Conservation (phyloP, 1,139 yeast species). For the Hanseniaspora gamundiae region DNA sequence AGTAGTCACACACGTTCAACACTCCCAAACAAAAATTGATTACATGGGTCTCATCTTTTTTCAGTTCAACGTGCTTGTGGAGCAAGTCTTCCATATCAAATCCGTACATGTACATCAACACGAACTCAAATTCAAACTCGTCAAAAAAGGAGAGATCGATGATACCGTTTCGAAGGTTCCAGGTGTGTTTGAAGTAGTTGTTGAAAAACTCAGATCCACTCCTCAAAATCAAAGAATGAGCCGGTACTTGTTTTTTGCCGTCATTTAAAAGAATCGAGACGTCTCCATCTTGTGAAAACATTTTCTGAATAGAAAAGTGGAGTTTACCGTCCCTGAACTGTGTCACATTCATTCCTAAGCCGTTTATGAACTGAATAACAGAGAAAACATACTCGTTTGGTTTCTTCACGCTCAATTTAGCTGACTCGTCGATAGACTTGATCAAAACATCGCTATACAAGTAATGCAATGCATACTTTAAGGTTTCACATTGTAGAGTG, state of each 20-base stretch:
- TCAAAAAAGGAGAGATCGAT: constrained; percentile 37
- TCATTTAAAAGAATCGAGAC: constrained; percentile 27
- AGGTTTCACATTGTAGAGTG: neutral
- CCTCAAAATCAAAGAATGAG: constrained; percentile 41
- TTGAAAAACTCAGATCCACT: constrained; percentile 56
- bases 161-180: constrained; percentile 29
- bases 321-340: constrained; percentile 3
- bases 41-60: constrained; percentile 31
- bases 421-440: neutral
- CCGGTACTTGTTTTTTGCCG: constrained; percentile 26
- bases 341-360: constrained; percentile 2
- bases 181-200: constrained; percentile 41
- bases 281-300: constrained; percentile 15
- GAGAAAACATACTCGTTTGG: constrained; percentile 3
- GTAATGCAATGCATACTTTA: constrained; percentile 24
- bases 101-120: constrained; percentile 52
- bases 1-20: constrained; percentile 51
- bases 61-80: constrained; percentile 23
- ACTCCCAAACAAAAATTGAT: constrained; percentile 47
- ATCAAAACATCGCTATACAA: constrained; percentile 34
- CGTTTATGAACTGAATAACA: constrained; percentile 2
- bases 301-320: constrained; percentile 4
- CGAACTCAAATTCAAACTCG: constrained; percentile 34
- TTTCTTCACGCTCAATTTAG: neutral
- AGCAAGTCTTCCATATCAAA: constrained; percentile 31